A percentile compares a stretch with the other conserved stretches of the same genome.
Evolutionary conservation across 148 eudicot species (phyloP).

Genomic region (Amaranthus palmeri): DNA sequence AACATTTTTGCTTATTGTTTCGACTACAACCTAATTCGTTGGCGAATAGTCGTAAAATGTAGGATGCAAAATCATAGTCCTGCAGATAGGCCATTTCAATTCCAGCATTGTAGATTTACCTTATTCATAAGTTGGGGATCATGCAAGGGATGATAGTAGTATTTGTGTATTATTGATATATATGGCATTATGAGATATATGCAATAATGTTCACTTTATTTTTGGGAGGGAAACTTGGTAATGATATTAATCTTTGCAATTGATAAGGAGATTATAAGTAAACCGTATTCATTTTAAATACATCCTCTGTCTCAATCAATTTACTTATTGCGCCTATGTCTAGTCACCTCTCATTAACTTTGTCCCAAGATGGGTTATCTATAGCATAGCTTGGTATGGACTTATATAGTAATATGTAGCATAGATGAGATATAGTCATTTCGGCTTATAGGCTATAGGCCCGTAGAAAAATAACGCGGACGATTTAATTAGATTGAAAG

Average conservation of each 20-base stretch:
- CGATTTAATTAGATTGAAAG: too few relatives aligned
- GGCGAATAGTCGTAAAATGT: background rate
- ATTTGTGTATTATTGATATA: background rate
- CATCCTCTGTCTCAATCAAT: too few relatives aligned
- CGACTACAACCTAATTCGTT: background rate
- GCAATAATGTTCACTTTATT: background rate
- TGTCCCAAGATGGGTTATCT: too few relatives aligned
- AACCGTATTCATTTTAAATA: too few relatives aligned
- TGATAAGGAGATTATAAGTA: too few relatives aligned
- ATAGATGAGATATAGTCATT: too few relatives aligned
- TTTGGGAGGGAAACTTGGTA: background rate
- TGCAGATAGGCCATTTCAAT: background rate
- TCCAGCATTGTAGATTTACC: background rate
- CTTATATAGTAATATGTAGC: too few relatives aligned
- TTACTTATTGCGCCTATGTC: too few relatives aligned
- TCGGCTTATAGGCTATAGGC: too few relatives aligned
- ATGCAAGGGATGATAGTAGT: background rate
- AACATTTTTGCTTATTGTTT: constrained; percentile 14
- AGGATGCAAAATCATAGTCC: constrained; percentile 1
- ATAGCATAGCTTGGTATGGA: too few relatives aligned
- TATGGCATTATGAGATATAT: background rate
- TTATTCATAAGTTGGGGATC: background rate
- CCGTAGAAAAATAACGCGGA: too few relatives aligned
- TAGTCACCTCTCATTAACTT: too few relatives aligned
- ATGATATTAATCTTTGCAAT: background rate